phyloP scores from a whole-genome alignment of 169 alveolate species.

The Plasmodium reichenowi region DNA sequence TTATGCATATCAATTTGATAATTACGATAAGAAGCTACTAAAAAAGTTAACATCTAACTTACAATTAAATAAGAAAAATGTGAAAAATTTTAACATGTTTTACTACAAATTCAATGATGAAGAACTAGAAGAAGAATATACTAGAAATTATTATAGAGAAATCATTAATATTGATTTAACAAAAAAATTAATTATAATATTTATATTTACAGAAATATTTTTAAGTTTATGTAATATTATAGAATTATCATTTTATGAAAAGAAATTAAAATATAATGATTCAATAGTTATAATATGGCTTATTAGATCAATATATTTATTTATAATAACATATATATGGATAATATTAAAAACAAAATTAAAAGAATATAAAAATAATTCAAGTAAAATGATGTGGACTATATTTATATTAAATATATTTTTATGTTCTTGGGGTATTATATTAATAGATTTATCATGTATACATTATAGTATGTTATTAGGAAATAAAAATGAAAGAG shows the following conservation, averaged over 20 bases:
- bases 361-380: slow-evolving; percentile 58
- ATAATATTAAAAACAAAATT: slow-evolving; percentile 81
- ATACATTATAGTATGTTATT: slow-evolving; percentile 46
- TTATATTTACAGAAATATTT: slow-evolving; percentile 86
- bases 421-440: slow-evolving; percentile 70
- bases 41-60: slow-evolving; percentile 59
- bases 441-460: slow-evolving; percentile 53
- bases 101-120: slow-evolving; percentile 87
- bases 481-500: slow-evolving; percentile 23
- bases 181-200: slow-evolving; percentile 90
- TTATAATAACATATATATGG: slow-evolving; percentile 89
- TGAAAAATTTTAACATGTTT: slow-evolving; percentile 23
- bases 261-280: slow-evolving; percentile 63
- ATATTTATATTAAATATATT: slow-evolving; percentile 64
- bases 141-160: slow-evolving; percentile 87
- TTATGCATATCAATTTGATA: slow-evolving; percentile 58
- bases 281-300: slow-evolving; percentile 88
- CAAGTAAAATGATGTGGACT: slow-evolving; percentile 77
- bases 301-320: slow-evolving; percentile 87
- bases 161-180: slow-evolving; percentile 88
- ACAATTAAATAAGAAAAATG: slow-evolving; percentile 31
- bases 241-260: slow-evolving; percentile 69
- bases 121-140: slow-evolving; percentile 89
- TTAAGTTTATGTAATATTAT: slow-evolving; percentile 86
- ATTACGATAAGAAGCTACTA: slow-evolving; percentile 51